These are phyloP conservation scores for Schizophyllum amplum DNA, from an alignment of 1,284 basidiomycete genomes.

Conservation along the genomic window DNA sequence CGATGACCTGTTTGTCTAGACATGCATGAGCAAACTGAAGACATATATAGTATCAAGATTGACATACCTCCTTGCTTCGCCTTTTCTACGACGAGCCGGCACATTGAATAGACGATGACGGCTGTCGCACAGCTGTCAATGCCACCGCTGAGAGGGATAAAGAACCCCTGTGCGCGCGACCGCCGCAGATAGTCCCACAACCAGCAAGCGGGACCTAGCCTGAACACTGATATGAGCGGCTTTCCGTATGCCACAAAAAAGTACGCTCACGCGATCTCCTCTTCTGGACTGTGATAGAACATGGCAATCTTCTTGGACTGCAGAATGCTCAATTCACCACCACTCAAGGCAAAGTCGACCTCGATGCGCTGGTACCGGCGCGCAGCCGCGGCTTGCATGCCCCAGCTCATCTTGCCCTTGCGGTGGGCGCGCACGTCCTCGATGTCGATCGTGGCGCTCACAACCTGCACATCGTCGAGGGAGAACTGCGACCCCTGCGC, in stretches of 20 bases:
- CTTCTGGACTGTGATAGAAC: slow-evolving; percentile 82
- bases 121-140: slow-evolving; percentile 97
- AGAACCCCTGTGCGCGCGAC: slow-evolving; percentile 92
- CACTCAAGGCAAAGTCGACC: slow-evolving; percentile 67
- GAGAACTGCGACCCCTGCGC: slow-evolving; percentile 98
- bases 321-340: slow-evolving; percentile 37
- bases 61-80: slow-evolving; percentile 58
- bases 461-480: slow-evolving; percentile 90
- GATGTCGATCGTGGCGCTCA: slow-evolving; percentile 92
- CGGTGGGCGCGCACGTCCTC: slow-evolving; percentile 91
- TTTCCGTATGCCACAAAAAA: not conserved
- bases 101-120: slow-evolving; percentile 95
- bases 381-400: slow-evolving; percentile 80
- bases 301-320: slow-evolving; percentile 1
- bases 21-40: not conserved
- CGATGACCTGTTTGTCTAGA: slow-evolving; percentile 79
- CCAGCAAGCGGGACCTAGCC: slow-evolving; percentile 97
- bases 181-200: slow-evolving; percentile 97
- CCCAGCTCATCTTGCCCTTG: slow-evolving; percentile 63
- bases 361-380: slow-evolving; percentile 74
- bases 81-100: slow-evolving; percentile 78
- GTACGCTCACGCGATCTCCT: slow-evolving; percentile 87
- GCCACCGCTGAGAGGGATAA: slow-evolving; percentile 94
- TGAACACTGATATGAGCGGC: slow-evolving; percentile 25
- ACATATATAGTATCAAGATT: not conserved